Evolutionary conservation across 345 rosid species (phyloP).

Genomic region (Salix suchowensis): DNA sequence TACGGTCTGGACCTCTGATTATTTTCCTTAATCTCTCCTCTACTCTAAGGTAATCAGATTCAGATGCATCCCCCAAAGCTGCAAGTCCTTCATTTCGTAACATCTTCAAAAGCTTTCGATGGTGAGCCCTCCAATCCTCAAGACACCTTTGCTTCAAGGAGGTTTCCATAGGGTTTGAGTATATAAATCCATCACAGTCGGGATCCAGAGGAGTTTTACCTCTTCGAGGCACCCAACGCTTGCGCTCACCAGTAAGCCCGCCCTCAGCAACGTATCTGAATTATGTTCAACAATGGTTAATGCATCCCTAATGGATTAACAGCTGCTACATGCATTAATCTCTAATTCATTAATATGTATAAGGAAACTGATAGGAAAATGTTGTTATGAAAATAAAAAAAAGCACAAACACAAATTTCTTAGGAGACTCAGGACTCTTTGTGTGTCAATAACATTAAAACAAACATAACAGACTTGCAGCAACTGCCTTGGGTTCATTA

Average conservation of each 20-base stretch:
- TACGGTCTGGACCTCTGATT: constrained; percentile 75
- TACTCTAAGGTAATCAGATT: constrained; percentile 75
- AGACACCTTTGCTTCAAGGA: constrained; percentile 88
- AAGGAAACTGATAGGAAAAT: neutral
- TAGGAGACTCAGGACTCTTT: neutral
- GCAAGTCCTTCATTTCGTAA: constrained; percentile 73
- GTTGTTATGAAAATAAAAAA: neutral
- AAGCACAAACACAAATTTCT: neutral
- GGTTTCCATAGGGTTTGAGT: constrained; percentile 83
- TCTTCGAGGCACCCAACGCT: constrained; percentile 96
- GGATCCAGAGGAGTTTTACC: constrained; percentile 95
- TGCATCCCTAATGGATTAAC: neutral
- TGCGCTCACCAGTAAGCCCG: constrained; percentile 95
- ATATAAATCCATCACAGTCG: constrained; percentile 78
- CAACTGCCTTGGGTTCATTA: neutral
- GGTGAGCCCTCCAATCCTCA: constrained; percentile 71
- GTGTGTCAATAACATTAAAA: too few species aligned
- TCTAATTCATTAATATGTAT: neutral
- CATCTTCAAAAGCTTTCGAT: constrained; percentile 63
- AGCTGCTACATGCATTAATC: neutral
- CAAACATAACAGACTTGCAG: neutral
- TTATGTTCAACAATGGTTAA: constrained; percentile 15
- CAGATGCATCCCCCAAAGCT: constrained; percentile 69
- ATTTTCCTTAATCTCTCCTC: constrained; percentile 67
- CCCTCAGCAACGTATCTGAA: constrained; percentile 83